phyloP scores from a whole-genome alignment of 768 basidiomycete genomes.

The Termitomyces sp. region DNA sequence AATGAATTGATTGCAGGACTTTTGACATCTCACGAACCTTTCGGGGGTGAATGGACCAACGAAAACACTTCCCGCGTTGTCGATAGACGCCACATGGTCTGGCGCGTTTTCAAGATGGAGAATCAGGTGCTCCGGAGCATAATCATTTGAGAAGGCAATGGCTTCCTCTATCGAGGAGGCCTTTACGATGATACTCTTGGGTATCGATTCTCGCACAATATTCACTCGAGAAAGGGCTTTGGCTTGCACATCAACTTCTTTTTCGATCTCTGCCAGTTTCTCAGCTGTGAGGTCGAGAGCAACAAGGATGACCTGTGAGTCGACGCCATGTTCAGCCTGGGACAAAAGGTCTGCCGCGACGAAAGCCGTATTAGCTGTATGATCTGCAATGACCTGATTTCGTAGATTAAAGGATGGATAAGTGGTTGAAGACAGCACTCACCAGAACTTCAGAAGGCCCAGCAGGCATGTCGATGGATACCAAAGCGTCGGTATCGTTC shows the following conservation, averaged over 20 bases:
- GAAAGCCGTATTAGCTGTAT: slow-evolving; percentile 80
- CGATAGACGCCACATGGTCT: slow-evolving; percentile 57
- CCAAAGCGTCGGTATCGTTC: slow-evolving; percentile 94
- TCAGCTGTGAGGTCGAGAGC: slow-evolving; percentile 64
- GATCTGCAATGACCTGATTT: slow-evolving; percentile 86
- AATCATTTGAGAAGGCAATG: slow-evolving; percentile 90
- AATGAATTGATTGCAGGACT: neutral
- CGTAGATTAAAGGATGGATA: neutral
- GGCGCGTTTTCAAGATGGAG: slow-evolving; percentile 77
- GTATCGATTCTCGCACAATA: slow-evolving; percentile 85
- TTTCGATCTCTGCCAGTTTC: slow-evolving; percentile 72
- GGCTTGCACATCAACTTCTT: slow-evolving; percentile 85
- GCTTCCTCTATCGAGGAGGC: slow-evolving; percentile 67
- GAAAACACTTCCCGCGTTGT: slow-evolving; percentile 96
- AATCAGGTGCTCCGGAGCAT: slow-evolving; percentile 97
- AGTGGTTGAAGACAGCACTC: slow-evolving; percentile 28
- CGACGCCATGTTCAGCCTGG: slow-evolving; percentile 97
- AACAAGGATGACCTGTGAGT: slow-evolving; percentile 96
- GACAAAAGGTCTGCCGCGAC: slow-evolving; percentile 96
- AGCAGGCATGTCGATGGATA: slow-evolving; percentile 99
- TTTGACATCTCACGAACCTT: slow-evolving; percentile 53
- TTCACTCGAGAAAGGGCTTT: slow-evolving; percentile 82
- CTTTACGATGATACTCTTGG: slow-evolving; percentile 88
- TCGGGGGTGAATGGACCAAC: slow-evolving; percentile 95
- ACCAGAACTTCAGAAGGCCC: slow-evolving; percentile 98